Conservation (phyloP, 202 grass and related monocot species). For the Zizania palustris region DNA sequence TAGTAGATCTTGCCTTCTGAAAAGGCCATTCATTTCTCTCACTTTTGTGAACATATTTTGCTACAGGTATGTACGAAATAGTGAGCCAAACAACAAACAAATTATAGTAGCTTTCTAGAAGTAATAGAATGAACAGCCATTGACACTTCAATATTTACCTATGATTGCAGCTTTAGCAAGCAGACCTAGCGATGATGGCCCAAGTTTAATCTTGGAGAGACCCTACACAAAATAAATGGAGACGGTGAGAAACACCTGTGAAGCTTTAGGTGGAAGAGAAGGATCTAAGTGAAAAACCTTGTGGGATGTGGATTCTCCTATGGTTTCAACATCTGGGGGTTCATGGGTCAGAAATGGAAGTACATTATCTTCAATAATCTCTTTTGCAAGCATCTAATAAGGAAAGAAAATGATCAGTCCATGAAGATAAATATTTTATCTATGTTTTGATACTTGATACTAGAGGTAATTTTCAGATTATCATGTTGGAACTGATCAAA, state of each 20-base stretch:
- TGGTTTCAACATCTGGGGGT: conserved; percentile 58
- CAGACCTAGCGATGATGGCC: conserved; percentile 72
- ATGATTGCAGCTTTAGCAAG: conserved; percentile 85
- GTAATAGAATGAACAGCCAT: conserved; percentile 16
- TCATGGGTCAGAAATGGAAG: conserved; percentile 82
- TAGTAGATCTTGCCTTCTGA: conserved; percentile 67
- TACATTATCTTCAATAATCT: conserved; percentile 84
- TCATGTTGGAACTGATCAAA: too few species aligned
- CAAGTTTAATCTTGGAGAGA: conserved; percentile 80
- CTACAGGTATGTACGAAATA: conserved; percentile 54
- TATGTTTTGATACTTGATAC: conserved; percentile 1
- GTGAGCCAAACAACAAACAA: conserved; percentile 49
- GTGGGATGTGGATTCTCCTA: conserved; percentile 59
- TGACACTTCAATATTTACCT: conserved; percentile 46
- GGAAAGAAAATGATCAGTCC: conserved; percentile 29
- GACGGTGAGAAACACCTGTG: conserved; percentile 26
- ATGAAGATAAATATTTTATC: conserved; percentile 15
- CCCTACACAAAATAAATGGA: conserved; percentile 49
- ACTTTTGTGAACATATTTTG: conserved; percentile 82
- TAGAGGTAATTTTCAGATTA: neutral
- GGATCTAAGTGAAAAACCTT: conserved; percentile 52
- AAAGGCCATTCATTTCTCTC: conserved; percentile 68
- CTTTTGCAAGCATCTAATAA: conserved; percentile 92
- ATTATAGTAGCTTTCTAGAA: neutral
- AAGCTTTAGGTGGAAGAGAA: conserved; percentile 32